Base-by-base conservation (phyloP, 345 rosid species). In the Cochlearia excelsa region DNA sequence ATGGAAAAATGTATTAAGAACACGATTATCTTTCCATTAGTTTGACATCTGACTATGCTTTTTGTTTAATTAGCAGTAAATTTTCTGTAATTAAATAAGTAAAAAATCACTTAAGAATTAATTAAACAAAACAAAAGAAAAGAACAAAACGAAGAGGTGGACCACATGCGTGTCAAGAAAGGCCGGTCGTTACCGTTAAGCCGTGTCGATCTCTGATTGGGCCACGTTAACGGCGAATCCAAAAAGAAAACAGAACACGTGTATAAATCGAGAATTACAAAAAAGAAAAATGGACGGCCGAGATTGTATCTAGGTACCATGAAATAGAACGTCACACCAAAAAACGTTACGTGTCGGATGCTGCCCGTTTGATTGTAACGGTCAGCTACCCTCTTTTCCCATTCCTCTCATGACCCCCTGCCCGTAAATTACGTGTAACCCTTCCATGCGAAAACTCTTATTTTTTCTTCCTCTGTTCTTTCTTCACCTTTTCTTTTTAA, bases 161-260 rank as follows among this genome's bases (percentile, higher is more conserved):
- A 79, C 91, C 85, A 83, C 95, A 78, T 80, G 88, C 88, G 93
- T 84, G 90, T 79, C 83, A 78, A 75, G 31, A 74, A 68, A 78
- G 75, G 48, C 5, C 33, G 76, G 76, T 59, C 68, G 67, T 52
- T 52, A 71, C 64, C 65, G 55, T 30, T 63, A 23, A 27, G 2
- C 28, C 55, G 82, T 82, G 88, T 70, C 69, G 1, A 0, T 0
- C 0, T 1, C 0, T 59, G 10, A 87, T 82, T 83, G 84, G 93
- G 26, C 73, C 86, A 83, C 94, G 83, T 78, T 45, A 39, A 47
- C 33, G 50, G 51, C 33, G 41, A 46, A n/a, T 6, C 27, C 8
- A 9, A 40, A 69, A 57, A 4, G 33, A 51, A 9, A 5, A 27
- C 0, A 0, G 0, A 2, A 59, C 80, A 87, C 81, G 89, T 85